Base-by-base conservation (phyloP, 2,329 filamentous ascomycete genomes). In the Aureobasidium sp. region DNA sequence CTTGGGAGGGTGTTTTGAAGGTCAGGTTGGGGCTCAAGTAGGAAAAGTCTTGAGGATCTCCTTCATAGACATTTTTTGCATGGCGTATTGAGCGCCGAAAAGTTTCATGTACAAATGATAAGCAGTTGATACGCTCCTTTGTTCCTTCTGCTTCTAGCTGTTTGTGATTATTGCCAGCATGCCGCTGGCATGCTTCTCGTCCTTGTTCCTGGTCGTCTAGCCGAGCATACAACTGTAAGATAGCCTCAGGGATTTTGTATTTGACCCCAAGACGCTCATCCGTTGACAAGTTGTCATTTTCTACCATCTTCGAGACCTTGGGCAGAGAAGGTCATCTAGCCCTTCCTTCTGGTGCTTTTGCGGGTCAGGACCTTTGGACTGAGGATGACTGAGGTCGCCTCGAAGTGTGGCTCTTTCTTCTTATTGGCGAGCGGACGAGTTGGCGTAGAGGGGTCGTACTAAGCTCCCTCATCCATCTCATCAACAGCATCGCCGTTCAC, bases 1-100 rank as follows among this genome's bases (percentile, higher is more conserved):
- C 62, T 44, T 63, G 62, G 62, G 55, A 63, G 11, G 62, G 62
- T 1, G 62, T 60, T 1, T 45, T 55, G 45, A 63, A 52, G 53
- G 55, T 63, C n/a, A 63, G 41, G 22, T 22, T 60, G 15, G 61
- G 61, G 25, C 48, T 61, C 14, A 61, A 60, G 25, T 60, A 51
- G 17, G 4, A 14, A 34, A n/a, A 6, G 17, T 11, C 6, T 5
- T 15, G 27, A 2, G 22, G n/a, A 2, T 48, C 45, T 7, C 22
- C 15, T 15, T 27, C 12, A 44, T 44, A 29, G 20, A 31, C 45
- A 25, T 15, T 27, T 8, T 27, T 20, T 20, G 52, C 52, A 44
- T 12, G 6, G 29, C n/a, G n/a, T 29, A 1, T 12, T 8, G 5
- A 8, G 25, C 22, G 31, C 25, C 9, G 51, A 55, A 42, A 42